phyloP scores from a whole-genome alignment of 2,329 filamentous ascomycete species.

The Diplocarpon rosae region DNA sequence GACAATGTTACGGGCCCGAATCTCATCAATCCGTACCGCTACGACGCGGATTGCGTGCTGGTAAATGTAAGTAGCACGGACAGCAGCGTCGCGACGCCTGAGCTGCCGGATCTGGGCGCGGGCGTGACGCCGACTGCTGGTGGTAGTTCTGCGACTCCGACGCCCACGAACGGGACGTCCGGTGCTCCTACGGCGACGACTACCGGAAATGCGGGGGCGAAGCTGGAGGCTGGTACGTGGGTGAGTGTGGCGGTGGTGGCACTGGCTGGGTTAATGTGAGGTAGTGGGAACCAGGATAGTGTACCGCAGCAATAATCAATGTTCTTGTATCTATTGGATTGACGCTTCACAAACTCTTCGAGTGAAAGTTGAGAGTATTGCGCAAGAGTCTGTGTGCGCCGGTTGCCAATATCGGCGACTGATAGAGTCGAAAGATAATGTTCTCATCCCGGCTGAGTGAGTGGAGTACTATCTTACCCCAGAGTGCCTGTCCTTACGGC shows the following conservation, averaged over 20 bases:
- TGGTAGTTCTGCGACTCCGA: not conserved
- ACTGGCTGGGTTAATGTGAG: not conserved
- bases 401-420: too few species aligned
- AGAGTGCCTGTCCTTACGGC: too few species aligned
- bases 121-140: slow-evolving; percentile 7
- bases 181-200: not conserved
- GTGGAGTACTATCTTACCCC: too few species aligned
- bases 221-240: not conserved
- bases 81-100: not conserved
- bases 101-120: slow-evolving; percentile 11
- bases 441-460: too few species aligned
- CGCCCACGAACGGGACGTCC: not conserved
- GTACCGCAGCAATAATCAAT: too few species aligned
- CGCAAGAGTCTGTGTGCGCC: too few species aligned
- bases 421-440: too few species aligned
- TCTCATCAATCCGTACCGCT: slow-evolving; percentile 18
- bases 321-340: too few species aligned
- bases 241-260: not conserved
- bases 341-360: too few species aligned
- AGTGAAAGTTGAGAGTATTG: too few species aligned
- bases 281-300: too few species aligned
- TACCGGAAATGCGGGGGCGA: not conserved
- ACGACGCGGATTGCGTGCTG: slow-evolving; percentile 21
- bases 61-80: slow-evolving; percentile 15
- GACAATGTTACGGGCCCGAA: slow-evolving; percentile 24